Evolutionary conservation across 164 flowering plant genomes (phyloP), one percentile per base, ranked within the genome.

Genomic region (Protea cynaroides): DNA sequence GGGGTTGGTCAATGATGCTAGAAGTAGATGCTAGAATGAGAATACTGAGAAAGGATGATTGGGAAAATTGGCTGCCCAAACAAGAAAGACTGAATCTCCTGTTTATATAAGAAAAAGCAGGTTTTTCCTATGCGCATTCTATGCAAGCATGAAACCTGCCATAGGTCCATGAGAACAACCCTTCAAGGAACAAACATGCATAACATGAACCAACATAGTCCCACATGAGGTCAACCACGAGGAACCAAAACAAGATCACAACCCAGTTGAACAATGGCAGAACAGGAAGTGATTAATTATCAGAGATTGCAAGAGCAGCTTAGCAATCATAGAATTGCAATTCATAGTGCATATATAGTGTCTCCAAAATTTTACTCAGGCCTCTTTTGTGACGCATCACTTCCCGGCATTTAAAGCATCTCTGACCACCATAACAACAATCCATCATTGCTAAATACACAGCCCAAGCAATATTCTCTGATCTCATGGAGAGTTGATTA

Each of bases 221-320:
- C 34, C 34, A 3, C 34, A 2, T 29, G 34, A 29, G 4, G 34
- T 29, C 34, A 59, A 63, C 43, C 53, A 25, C 15, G 19, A 34
- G 25, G 19, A 63, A 53, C 25, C 44, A 37, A 51, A 63, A 37
- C 34, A 54, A 15, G 40, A 25, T 55, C 14, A 29, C 25, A 36
- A 53, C 53, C 65, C 59, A 19, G 60, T 44, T 62, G 1, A 49
- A 15, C 21, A 61, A 14, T 24, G n/a, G 64, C 3, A 52, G 38
- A 40, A 54, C 18, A 54, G 15, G 13, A 25, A 14, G 51, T 13
- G 51, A 9, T 37, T 50, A 51, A 17, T 29, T n/a, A n/a, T 3
- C 43, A 56, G 22, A 24, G 8, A 18, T 10, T 51, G 51, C 18
- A 21, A 22, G 12, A 6, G 4, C 5, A 40, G 10, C 53, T 61